Base-by-base conservation (phyloP, 2,329 filamentous ascomycete species). In the Spiromastix sp. region DNA sequence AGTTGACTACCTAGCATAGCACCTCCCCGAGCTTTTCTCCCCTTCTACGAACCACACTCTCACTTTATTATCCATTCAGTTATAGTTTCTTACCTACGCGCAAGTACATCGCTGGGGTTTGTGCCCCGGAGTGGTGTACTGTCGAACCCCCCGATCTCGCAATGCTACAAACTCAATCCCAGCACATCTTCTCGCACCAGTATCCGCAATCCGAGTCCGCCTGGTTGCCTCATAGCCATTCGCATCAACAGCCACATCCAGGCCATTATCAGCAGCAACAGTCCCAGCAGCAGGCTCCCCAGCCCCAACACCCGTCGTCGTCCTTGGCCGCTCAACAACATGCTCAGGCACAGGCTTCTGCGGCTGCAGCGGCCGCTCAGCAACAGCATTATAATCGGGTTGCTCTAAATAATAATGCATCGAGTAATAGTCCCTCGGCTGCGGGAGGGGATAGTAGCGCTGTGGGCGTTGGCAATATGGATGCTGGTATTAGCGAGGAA, bases 401-500 rank as follows among this genome's bases (percentile, higher is more conserved):
- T 48, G 73, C 80, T 30, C 71, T 72, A 50, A 77, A 68, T 45
- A 78, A 77, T 51, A 77, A 74, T 47, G 69, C 67, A 36, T 56
- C 59, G 26, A 58, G 55, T 35, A 43, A 53, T 12, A 41, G 46
- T 32, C 57, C 60, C 43, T 46, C 57, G 32, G 60, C 46, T 28
- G 30, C 34, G 34, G 39, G 36, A 6, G 33, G 21, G 10, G 36
- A 39, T 7, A 37, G 36, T 21, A 55, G 50, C 44, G 59, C 70
- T 26, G 61, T 20, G 51, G 55, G 50, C 44, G 59, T 70, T 25
- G 61, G 31, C 50, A 66, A 57, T 42, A 60, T 81, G 50, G 81
- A 85, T 51, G 74, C 74, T 24, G 70, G 63, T 60, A 73, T 91
- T 45, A 85, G 80, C 12, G 89, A 95, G 56, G 89, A 95, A 56